Percentiles rank a stretch among this genome's conserved stretches.
These are phyloP conservation scores for Teratosphaeria viscida DNA, from an alignment of 2,329 filamentous ascomycete species.

Conservation along the genomic window DNA sequence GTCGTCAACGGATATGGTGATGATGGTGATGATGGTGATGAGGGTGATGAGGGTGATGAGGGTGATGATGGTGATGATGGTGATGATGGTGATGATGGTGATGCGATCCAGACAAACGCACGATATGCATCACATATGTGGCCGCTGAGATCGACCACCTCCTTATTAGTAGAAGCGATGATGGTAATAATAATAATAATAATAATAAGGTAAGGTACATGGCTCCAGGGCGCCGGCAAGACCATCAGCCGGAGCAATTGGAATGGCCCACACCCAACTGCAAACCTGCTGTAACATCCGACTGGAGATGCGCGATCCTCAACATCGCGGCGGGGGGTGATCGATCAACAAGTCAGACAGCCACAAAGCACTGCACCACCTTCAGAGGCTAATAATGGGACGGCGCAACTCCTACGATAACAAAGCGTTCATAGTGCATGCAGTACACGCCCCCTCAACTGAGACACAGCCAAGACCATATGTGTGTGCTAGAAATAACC, in stretches of 20 bases:
- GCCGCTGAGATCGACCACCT: neutral
- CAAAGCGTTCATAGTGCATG: too few species aligned
- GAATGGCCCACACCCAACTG: neutral
- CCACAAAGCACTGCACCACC: neutral
- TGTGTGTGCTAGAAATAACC: too few species aligned
- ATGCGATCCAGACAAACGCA: neutral
- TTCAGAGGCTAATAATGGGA: neutral
- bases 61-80: too few species aligned
- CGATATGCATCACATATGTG: neutral
- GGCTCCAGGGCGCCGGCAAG: too few species aligned
- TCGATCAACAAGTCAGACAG: neutral
- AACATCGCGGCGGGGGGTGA: neutral
- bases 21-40: neutral
- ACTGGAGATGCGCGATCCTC: neutral
- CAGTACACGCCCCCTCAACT: too few species aligned
- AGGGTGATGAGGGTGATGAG: neutral
- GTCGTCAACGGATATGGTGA: neutral
- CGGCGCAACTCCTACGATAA: too few species aligned
- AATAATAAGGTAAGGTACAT: too few species aligned
- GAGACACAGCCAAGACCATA: too few species aligned
- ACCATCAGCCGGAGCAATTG: too few species aligned
- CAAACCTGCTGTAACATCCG: neutral
- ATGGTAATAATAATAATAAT: too few species aligned
- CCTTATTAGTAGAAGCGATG: neutral
- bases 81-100: neutral